Conservation (phyloP, 345 rosid species). For the Euphorbia pulcherrima region DNA sequence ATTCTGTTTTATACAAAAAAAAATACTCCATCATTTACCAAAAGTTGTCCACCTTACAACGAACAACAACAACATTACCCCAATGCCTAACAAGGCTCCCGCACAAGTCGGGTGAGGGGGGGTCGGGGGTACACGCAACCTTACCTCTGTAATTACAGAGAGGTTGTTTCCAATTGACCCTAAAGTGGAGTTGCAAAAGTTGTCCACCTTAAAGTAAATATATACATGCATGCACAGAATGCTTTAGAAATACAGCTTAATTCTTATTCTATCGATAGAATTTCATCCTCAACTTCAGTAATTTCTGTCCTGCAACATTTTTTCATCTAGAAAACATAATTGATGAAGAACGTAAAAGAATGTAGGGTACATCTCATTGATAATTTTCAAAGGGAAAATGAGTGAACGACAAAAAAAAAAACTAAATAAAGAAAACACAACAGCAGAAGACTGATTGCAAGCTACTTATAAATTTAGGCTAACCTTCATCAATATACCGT, state of each 20-base stretch:
- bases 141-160: too few relatives aligned
- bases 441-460: background rate
- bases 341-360: too few relatives aligned
- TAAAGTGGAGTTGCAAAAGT: too few relatives aligned
- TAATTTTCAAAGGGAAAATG: background rate
- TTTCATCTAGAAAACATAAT: background rate
- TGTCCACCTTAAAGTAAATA: background rate
- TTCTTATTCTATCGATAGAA: background rate
- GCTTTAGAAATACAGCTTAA: background rate
- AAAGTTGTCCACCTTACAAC: background rate
- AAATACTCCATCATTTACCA: background rate
- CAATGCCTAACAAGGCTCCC: too few relatives aligned
- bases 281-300: background rate
- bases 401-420: background rate
- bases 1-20: too few relatives aligned
- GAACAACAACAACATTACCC: too few relatives aligned
- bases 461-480: background rate
- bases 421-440: background rate
- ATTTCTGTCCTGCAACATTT: background rate
- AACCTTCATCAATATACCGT: constrained; percentile 96
- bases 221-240: background rate
- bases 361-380: background rate
- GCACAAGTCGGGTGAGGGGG: too few relatives aligned
- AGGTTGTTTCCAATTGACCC: too few relatives aligned
- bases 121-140: too few relatives aligned